Evolutionary conservation across 73 alveolate genomes (phyloP).

Genomic region (Paramecium tetraurelia): DNA sequence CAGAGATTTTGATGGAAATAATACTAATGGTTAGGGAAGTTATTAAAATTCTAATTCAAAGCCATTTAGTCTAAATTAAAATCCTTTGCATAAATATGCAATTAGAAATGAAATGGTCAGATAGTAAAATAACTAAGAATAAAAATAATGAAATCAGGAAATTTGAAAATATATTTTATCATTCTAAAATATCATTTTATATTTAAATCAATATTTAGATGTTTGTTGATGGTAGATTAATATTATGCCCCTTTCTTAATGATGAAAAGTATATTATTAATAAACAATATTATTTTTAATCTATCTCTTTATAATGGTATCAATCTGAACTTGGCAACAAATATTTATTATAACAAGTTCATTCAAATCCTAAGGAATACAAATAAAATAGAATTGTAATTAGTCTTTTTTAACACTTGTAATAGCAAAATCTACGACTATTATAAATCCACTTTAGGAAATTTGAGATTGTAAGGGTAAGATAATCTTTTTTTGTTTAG

Average conservation of each 20-base stretch:
- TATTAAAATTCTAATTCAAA: background rate
- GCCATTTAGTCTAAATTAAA: background rate
- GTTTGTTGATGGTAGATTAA: background rate
- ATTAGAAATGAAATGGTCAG: conserved; percentile 23
- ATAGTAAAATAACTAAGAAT: background rate
- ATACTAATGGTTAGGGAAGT: background rate
- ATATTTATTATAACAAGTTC: background rate
- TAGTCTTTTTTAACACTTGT: background rate
- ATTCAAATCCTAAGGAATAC: background rate
- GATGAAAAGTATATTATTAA: no score
- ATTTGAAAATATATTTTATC: background rate
- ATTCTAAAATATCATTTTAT: background rate
- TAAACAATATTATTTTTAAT: no score
- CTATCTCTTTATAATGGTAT: no score
- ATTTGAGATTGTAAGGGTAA: background rate
- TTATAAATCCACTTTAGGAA: background rate
- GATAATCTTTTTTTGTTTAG: background rate
- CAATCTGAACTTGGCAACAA: background rate
- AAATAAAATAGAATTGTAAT: background rate
- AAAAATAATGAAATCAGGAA: background rate
- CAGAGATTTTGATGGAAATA: background rate
- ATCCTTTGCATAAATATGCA: conserved; percentile 36
- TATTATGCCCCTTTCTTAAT: no score
- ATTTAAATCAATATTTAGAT: background rate
- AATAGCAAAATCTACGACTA: background rate